These are phyloP conservation scores for Drosera spatulata DNA, from an alignment of 179 eudicot species.

Conservation along the genomic window DNA sequence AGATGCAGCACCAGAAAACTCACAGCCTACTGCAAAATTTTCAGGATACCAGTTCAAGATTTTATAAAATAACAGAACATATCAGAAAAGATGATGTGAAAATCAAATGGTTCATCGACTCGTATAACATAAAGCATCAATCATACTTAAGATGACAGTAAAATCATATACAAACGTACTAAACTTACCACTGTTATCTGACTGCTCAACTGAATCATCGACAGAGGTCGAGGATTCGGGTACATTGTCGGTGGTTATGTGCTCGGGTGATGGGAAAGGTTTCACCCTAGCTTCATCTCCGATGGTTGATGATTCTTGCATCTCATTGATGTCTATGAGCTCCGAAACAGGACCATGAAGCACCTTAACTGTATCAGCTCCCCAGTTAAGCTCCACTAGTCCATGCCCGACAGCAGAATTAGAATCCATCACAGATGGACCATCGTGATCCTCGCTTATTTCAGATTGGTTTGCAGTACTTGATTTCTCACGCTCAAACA, in stretches of 20 bases:
- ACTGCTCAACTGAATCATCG: slow-evolving; percentile 15
- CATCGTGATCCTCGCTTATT: slow-evolving; percentile 8
- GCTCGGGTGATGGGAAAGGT: slow-evolving; percentile 13
- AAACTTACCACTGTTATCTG: slow-evolving; percentile 36
- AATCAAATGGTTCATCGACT: too few relatives aligned
- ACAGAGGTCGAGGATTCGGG: slow-evolving; percentile 17
- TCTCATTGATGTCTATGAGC: slow-evolving; percentile 12
- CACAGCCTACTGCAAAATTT: too few relatives aligned
- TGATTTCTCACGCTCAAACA: slow-evolving; percentile 8
- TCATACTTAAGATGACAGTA: too few relatives aligned
- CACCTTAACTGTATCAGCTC: slow-evolving; percentile 23
- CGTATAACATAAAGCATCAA: too few relatives aligned
- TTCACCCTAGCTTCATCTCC: slow-evolving; percentile 1
- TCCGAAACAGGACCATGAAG: slow-evolving; percentile 12
- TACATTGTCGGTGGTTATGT: slow-evolving; percentile 13
- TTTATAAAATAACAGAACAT: too few relatives aligned
- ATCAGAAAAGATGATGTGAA: too few relatives aligned
- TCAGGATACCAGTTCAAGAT: too few relatives aligned
- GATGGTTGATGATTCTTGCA: slow-evolving; percentile 18
- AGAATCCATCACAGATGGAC: slow-evolving; percentile 12
- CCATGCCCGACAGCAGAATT: slow-evolving; percentile 34
- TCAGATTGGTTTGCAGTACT: slow-evolving; percentile 14
- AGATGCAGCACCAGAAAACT: too few relatives aligned
- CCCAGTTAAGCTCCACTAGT: slow-evolving; percentile 55
- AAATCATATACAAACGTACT: too few relatives aligned